phyloP scores from a whole-genome alignment of 176 grass and related monocot species.

The Elymus sibiricus region DNA sequence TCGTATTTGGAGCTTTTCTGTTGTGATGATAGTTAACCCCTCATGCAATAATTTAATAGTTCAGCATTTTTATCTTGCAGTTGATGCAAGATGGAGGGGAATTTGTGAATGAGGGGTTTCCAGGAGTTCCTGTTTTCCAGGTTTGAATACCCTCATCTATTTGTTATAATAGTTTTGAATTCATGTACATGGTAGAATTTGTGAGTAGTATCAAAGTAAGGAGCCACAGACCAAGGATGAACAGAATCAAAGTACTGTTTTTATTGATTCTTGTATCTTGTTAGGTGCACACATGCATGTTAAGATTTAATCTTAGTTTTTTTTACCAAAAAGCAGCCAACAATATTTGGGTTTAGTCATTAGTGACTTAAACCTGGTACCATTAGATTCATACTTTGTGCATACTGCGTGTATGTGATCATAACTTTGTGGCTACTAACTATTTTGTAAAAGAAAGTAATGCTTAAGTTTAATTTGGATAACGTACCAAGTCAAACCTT shows the following conservation, averaged over 20 bases:
- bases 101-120: constrained; percentile 46
- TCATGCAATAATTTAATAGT: neutral
- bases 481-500: neutral
- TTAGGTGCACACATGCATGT: neutral
- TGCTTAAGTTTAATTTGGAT: neutral
- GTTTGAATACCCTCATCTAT: constrained; percentile 36
- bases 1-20: neutral
- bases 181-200: neutral
- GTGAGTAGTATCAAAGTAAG: neutral
- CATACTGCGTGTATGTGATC: neutral
- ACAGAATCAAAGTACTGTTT: neutral
- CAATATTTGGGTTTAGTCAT: neutral
- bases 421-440: neutral
- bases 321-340: neutral
- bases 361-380: neutral
- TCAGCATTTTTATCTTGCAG: constrained; percentile 32
- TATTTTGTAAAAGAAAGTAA: neutral
- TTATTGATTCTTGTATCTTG: neutral
- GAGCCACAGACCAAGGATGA: neutral
- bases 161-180: neutral
- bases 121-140: constrained; percentile 90
- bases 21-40: neutral
- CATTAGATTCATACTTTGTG: neutral
- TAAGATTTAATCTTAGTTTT: neutral
- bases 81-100: constrained; percentile 54